Base-by-base conservation (phyloP, 139 green algal genomes). In the Chlorella vulgaris region DNA sequence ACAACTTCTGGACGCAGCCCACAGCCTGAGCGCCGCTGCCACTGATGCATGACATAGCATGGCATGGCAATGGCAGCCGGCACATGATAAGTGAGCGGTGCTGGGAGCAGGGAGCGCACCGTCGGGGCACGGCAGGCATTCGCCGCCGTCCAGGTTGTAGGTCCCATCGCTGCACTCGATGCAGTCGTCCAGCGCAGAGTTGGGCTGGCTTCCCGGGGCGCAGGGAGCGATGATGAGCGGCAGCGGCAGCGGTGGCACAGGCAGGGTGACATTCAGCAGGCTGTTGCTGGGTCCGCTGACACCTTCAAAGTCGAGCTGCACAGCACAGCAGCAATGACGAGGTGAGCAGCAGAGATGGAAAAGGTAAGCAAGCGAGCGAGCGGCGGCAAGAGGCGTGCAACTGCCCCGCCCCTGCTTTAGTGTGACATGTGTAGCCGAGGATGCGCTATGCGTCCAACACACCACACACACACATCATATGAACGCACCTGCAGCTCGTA, bases 51-150 rank as follows among this genome's bases (percentile, higher is more conserved):
- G 31, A 10, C 22, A 7, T 19, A 73, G 66, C 38, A 21, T 39
- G 29, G 28, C 7, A 31, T 28, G 4, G 62, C n/a, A 31, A 39
- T n/a, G 29, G 62, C 62, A 69, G 13, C 13, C 13, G 15, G 47
- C 15, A 15, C 62, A 69, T 40, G 62, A 6, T 24, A 15, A 21
- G 62, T 8, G 7, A 31, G 22, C 15, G 58, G 58, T 31, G 63
- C 21, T 70, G 10, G 63, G 19, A 2, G 33, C 19, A 35, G 2
- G 4, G n/a, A 26, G 19, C 75, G 33, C 42, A 66, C 82, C 82
- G 31, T 47, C 18, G 6, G 82, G 82, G 70, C 82, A 86, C 51
- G 75, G 29, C 66, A 74, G 73, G 65, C 82, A 86, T 18, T 38
- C 28, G 1, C 22, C 65, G 68, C 82, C 82, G 50, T 83, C 47